A percentile compares a stretch with the other conserved stretches of the same genome.
Evolutionary conservation across 202 grass and related monocot species (phyloP).

Genomic region (Elaeis oleifera): DNA sequence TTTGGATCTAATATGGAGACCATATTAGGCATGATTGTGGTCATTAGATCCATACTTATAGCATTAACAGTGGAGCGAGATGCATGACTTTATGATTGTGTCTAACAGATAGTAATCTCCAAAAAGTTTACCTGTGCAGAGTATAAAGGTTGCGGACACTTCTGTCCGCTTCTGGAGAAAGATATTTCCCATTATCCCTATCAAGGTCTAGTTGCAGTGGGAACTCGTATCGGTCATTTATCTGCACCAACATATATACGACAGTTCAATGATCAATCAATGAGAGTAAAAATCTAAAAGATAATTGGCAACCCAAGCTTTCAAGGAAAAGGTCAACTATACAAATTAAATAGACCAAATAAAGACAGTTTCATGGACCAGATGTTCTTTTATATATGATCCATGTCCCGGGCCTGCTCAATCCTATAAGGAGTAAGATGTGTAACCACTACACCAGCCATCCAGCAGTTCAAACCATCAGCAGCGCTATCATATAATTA

Average conservation of each 20-base stretch:
- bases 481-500: neutral
- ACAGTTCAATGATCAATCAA: constrained; percentile 8
- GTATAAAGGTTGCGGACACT: constrained; percentile 77
- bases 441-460: neutral
- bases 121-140: constrained; percentile 57
- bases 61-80: no score
- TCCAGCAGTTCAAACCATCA: neutral
- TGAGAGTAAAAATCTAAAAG: constrained; percentile 8
- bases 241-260: constrained; percentile 37
- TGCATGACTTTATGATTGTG: no score
- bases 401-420: no score
- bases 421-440: neutral
- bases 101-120: no score
- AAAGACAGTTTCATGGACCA: no score
- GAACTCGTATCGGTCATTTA: constrained; percentile 85
- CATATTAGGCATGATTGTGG: no score
- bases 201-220: constrained; percentile 85
- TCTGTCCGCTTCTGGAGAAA: constrained; percentile 78
- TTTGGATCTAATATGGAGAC: no score
- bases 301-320: neutral
- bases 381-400: no score
- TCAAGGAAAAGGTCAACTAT: neutral
- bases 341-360: no score
- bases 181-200: constrained; percentile 78
- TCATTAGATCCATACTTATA: no score